phyloP scores from a whole-genome alignment of 805 yeast genomes.

The Wickerhamiella nectarea region DNA sequence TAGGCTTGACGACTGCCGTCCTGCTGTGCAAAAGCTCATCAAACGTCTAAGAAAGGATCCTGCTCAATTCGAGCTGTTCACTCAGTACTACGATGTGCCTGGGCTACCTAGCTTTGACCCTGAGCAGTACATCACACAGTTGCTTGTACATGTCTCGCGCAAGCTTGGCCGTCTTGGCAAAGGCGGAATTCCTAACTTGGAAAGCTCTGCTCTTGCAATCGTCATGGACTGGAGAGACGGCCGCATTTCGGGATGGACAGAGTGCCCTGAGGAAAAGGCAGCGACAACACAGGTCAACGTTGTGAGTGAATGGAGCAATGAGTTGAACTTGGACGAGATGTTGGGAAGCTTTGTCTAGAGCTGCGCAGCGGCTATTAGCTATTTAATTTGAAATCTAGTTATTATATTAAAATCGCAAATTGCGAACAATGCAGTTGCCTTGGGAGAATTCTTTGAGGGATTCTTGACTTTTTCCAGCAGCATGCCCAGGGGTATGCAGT shows the following conservation, averaged over 20 bases:
- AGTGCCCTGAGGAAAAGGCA: conserved; percentile 42
- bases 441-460: too few species aligned
- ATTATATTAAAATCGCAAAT: too few species aligned
- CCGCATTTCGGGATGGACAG: conserved; percentile 77
- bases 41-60: conserved; percentile 60
- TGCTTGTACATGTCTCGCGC: conserved; percentile 86
- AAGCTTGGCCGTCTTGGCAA: conserved; percentile 80
- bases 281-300: conserved; percentile 49
- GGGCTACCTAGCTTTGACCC: conserved; percentile 59
- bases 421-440: too few species aligned
- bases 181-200: conserved; percentile 86
- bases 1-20: conserved; percentile 67
- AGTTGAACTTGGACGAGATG: conserved; percentile 79
- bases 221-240: conserved; percentile 97
- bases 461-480: too few species aligned
- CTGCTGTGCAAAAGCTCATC: conserved; percentile 64
- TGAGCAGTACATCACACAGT: conserved; percentile 68
- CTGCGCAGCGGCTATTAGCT: too few species aligned
- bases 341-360: conserved; percentile 27
- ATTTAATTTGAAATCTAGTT: too few species aligned
- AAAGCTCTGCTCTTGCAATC: conserved; percentile 68
- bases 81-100: conserved; percentile 63
- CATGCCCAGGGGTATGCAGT: too few species aligned
- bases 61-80: conserved; percentile 53
- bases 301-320: conserved; percentile 86